Base-by-base conservation (phyloP, 306 rosid genomes). In the Quercus aquifolioides region DNA sequence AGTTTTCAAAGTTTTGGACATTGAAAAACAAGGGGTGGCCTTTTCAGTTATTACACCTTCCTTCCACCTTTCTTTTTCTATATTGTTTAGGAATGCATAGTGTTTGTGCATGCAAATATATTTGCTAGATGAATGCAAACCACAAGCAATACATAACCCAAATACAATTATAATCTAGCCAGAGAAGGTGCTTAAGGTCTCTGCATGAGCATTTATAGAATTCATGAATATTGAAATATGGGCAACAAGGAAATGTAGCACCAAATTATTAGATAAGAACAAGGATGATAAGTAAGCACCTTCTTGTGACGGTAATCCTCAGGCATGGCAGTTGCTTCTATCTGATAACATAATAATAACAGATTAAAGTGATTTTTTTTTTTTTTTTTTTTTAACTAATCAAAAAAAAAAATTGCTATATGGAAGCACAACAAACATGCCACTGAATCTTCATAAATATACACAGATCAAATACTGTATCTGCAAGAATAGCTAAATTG, bases 311-410 rank as follows among this genome's bases (percentile, higher is more conserved):
- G 94, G 59, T 93, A 96, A 85, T 90, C 97, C 59, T 88, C 97
- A 1, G 98, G 98, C 96, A 91, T 91, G 81, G 69, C 64, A 9
- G 96, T 93, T 84, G 92, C 97, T 90, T 86, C 92, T 57, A 96
- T 91, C 99, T 96, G 81, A 62, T 23, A 86, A 82, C 20, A 74
- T 5, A 67, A 14, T 75, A 72, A 82, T 15, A 74, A 77, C 76
- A 79, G 35, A 65, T 60, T 69, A 71, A 81, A 23, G 30, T 9
- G 52, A n/a, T n/a, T n/a, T n/a, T n/a, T n/a, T n/a, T n/a, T n/a
- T n/a, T n/a, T n/a, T n/a, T n/a, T n/a, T n/a, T n/a, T n/a, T n/a
- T n/a, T n/a, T n/a, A n/a, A n/a, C n/a, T n/a, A n/a, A n/a, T n/a
- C n/a, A n/a, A n/a, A n/a, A n/a, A n/a, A n/a, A n/a, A n/a, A n/a